Conservation (phyloP, 257 asterid genomes). For the Hygrophila difformis region DNA sequence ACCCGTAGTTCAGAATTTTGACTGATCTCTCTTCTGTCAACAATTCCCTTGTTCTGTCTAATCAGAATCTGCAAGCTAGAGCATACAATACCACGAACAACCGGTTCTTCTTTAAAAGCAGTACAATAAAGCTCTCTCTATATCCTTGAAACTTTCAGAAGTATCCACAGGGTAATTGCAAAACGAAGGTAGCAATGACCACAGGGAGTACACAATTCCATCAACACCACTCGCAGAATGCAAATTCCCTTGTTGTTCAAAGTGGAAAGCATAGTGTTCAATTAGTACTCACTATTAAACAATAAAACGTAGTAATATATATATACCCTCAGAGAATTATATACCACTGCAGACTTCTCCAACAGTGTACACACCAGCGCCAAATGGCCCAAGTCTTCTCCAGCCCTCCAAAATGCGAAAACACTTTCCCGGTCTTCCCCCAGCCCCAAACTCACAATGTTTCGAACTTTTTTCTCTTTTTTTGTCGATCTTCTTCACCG, state of each 20-base stretch:
- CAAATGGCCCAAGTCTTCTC: no score
- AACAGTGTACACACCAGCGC: constrained; percentile 52
- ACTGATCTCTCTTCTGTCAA: constrained; percentile 37
- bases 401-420: no score
- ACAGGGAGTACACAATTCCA: constrained; percentile 76
- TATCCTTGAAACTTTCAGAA: constrained; percentile 59
- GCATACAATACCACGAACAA: constrained; percentile 63
- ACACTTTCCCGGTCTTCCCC: no score
- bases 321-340: constrained; percentile 10
- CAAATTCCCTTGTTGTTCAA: constrained; percentile 55
- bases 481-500: no score
- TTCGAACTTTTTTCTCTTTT: no score
- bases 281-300: constrained; percentile 11
- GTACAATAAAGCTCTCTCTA: constrained; percentile 45
- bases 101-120: constrained; percentile 66
- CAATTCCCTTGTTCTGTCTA: constrained; percentile 61
- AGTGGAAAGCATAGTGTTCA: constrained; percentile 32
- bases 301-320: neutral
- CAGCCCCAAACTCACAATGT: no score
- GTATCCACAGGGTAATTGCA: constrained; percentile 89
- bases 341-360: constrained; percentile 59
- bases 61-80: constrained; percentile 80
- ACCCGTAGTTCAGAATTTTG: constrained; percentile 27
- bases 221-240: constrained; percentile 53
- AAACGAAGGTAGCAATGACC: constrained; percentile 95